Base-by-base conservation (phyloP, 495 filamentous ascomycete genomes). In the Bacidia rubella region DNA sequence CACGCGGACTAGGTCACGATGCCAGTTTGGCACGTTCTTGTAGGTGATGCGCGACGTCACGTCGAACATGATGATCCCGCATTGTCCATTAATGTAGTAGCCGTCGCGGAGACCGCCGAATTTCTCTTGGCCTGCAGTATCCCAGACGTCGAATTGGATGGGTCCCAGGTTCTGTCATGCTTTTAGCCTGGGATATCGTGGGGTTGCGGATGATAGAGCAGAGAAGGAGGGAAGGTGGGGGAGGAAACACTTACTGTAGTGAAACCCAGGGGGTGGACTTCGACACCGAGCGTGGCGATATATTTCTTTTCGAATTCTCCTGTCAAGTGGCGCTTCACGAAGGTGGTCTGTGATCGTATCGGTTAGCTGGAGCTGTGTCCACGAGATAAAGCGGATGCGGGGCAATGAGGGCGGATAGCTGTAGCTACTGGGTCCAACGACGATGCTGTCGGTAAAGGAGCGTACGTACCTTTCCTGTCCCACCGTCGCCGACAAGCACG, bases 1-100 rank as follows among this genome's bases (percentile, higher is more conserved):
- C 63, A 99, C 93, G 69, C 93, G 93, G 74, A 96, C 90, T 62
- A 99, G 82, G 62, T 99, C 93, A 78, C 93, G 93, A 72, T 99
- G 93, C 93, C 93, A 99, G 85, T 97, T 97, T 69, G 93, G 93
- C 54, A 99, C 93, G 77, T 99, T 99, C 85, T 99, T 99, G 83
- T 99, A 99, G 66, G 93, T 99, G 70, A 99, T 99, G 68, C 93
- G 87, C 57, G 93, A 97, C 46, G 93, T 99, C 53, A 99, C 93
- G 70, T 99, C 93, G 74, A 99, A 99, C 93, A 99, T 99, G 82
- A 99, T 97, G 78, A 99, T 94, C 75, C 93, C 93, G 69, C 92
- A 96, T 75, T 97, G 92, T 60, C 93, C 93, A 79, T 96, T 97
- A 81, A 99, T 99, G 74, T 99, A 99, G 80, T 99, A 99, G 56